These are phyloP conservation scores for Pythium angustatum DNA, from an alignment of 352 stramenopile species.

Conservation along the genomic window DNA sequence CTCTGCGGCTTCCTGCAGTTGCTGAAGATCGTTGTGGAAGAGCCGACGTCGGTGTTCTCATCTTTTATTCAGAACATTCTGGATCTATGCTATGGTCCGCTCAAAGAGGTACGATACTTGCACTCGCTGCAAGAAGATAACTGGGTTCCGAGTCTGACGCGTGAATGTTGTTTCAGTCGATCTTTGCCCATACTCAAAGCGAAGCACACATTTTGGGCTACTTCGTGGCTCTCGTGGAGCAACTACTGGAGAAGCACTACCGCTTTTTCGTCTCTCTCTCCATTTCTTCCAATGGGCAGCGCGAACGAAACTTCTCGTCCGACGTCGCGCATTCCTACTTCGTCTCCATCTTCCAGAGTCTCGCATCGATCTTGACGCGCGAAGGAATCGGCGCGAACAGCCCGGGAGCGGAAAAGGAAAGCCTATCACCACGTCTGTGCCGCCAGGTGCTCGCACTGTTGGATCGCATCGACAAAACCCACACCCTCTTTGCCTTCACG, in stretches of 20 bases:
- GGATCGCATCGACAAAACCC: slow-evolving; percentile 65
- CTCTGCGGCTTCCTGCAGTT: slow-evolving; percentile 80
- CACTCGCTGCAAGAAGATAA: background rate
- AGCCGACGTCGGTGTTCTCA: slow-evolving; percentile 69
- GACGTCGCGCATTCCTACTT: slow-evolving; percentile 77
- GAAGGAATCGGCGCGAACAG: slow-evolving; percentile 39
- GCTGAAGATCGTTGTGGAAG: slow-evolving; percentile 75
- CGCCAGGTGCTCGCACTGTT: slow-evolving; percentile 71
- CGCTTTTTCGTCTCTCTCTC: slow-evolving; percentile 71
- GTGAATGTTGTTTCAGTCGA: slow-evolving; percentile 37
- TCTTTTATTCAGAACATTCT: slow-evolving; percentile 78
- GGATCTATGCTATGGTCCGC: slow-evolving; percentile 72
- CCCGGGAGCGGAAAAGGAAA: background rate
- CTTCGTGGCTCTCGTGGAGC: slow-evolving; percentile 71
- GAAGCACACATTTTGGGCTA: slow-evolving; percentile 68
- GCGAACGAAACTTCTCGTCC: slow-evolving; percentile 58
- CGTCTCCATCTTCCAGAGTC: slow-evolving; percentile 73
- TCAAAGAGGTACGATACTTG: slow-evolving; percentile 63
- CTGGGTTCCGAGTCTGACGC: background rate
- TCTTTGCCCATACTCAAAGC: slow-evolving; percentile 72
- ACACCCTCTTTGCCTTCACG: slow-evolving; percentile 65
- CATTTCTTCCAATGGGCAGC: slow-evolving; percentile 49
- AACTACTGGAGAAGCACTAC: slow-evolving; percentile 81
- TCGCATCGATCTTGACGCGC: slow-evolving; percentile 60
- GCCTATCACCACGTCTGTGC: slow-evolving; percentile 60